These are phyloP conservation scores for Thermochaetoides thermophila DNA, from an alignment of 495 filamentous ascomycete genomes.

Conservation along the genomic window DNA sequence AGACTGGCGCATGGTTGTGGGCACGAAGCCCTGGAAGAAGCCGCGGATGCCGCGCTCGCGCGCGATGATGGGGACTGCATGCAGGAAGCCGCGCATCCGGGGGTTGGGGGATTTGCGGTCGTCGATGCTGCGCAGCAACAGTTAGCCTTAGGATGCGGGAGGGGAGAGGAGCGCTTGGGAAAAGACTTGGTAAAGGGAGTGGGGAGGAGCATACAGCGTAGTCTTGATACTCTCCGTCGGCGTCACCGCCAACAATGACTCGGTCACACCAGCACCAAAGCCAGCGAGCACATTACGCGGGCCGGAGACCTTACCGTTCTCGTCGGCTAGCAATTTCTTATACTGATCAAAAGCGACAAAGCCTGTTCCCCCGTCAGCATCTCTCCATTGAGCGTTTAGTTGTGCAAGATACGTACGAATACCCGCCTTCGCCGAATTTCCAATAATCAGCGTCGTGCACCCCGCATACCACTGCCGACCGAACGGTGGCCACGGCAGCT, in stretches of 20 bases:
- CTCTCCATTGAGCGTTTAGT: neutral
- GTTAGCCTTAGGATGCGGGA: neutral
- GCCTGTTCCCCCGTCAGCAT: slow-evolving; percentile 31
- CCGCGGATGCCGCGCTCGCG: slow-evolving; percentile 76
- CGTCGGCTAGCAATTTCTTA: slow-evolving; percentile 68
- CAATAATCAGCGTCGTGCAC: slow-evolving; percentile 92
- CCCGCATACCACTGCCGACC: slow-evolving; percentile 94
- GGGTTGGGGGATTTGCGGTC: slow-evolving; percentile 81
- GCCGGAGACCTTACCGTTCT: slow-evolving; percentile 77
- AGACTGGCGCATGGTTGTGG: slow-evolving; percentile 85
- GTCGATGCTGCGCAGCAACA: slow-evolving; percentile 50
- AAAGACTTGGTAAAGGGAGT: neutral
- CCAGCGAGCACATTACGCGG: slow-evolving; percentile 84
- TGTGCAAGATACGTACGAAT: slow-evolving; percentile 46
- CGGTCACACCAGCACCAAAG: slow-evolving; percentile 87
- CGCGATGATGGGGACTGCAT: slow-evolving; percentile 74
- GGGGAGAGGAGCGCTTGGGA: neutral
- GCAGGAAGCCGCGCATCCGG: slow-evolving; percentile 81
- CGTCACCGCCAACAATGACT: slow-evolving; percentile 85
- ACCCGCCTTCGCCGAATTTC: slow-evolving; percentile 90
- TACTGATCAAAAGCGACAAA: slow-evolving; percentile 95
- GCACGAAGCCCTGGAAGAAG: slow-evolving; percentile 94
- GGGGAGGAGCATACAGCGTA: slow-evolving; percentile 44
- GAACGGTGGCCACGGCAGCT: slow-evolving; percentile 92
- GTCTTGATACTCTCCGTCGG: slow-evolving; percentile 98